Evolutionary conservation across 2,329 filamentous ascomycete genomes (phyloP).

Genomic region (Fusarium temperatum): DNA sequence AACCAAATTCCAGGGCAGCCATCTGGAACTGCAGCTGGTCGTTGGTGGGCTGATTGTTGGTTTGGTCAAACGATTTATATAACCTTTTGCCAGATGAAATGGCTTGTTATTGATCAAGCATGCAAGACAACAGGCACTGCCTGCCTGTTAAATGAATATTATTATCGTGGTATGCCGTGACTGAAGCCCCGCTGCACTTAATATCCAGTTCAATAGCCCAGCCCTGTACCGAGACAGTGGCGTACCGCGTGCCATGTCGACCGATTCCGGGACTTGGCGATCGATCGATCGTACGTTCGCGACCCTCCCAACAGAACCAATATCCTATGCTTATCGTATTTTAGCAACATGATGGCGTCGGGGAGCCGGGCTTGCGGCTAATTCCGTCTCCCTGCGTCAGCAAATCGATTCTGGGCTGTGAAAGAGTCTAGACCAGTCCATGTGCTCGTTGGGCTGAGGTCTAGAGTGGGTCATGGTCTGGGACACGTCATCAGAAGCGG

Average conservation of each 20-base stretch:
- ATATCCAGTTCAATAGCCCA: neutral
- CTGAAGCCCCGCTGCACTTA: neutral
- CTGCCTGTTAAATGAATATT: neutral
- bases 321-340: neutral
- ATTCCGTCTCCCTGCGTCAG: neutral
- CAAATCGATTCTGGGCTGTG: neutral
- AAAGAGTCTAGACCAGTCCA: neutral
- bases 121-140: too few relatives aligned
- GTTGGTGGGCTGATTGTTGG: neutral
- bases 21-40: too few relatives aligned
- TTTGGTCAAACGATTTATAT: neutral
- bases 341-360: neutral
- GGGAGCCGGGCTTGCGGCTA: neutral
- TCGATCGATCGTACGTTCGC: neutral
- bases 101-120: accelerated
- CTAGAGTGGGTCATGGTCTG: neutral
- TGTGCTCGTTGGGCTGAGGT: neutral
- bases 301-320: accelerated
- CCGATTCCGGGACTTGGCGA: neutral
- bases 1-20: neutral
- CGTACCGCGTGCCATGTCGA: neutral
- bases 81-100: neutral
- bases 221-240: neutral
- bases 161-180: neutral
- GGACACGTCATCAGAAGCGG: neutral